A percentile compares a stretch with the other conserved stretches of the same genome.
These are phyloP conservation scores for Lantana camara DNA, from an alignment of 257 asterid species.

Conservation along the genomic window DNA sequence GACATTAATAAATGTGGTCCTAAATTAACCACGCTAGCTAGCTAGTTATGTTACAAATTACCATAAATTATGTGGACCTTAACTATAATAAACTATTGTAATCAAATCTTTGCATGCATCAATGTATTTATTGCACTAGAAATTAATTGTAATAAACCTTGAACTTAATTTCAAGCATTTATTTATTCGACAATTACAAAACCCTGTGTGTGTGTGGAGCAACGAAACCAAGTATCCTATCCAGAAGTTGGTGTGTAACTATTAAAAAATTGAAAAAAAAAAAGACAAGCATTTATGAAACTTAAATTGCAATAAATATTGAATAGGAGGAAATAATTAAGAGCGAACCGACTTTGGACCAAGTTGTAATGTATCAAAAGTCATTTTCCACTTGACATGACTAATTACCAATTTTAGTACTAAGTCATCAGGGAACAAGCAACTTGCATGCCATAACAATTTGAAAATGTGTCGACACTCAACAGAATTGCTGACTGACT, in stretches of 20 bases:
- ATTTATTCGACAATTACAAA: conserved; percentile 17
- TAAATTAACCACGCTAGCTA: too few relatives aligned
- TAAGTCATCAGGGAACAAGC: too few relatives aligned
- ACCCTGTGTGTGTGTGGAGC: conserved; percentile 19
- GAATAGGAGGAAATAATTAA: conserved; percentile 24
- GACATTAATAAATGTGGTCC: too few relatives aligned
- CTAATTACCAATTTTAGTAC: too few relatives aligned
- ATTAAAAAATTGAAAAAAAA: background rate
- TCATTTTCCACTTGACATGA: too few relatives aligned
- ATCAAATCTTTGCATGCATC: conserved; percentile 1
- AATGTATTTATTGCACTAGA: conserved; percentile 17
- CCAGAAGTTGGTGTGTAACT: conserved; percentile 4
- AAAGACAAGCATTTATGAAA: background rate
- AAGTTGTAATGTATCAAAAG: conserved; percentile 20
- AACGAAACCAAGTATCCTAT: background rate
- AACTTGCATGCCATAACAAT: too few relatives aligned
- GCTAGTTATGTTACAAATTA: too few relatives aligned
- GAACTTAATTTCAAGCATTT: conserved; percentile 27
- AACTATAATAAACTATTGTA: too few relatives aligned
- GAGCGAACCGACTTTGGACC: conserved; percentile 8
- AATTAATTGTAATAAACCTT: conserved; percentile 1
- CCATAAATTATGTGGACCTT: too few relatives aligned
- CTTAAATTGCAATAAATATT: conserved; percentile 31
- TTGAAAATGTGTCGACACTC: too few relatives aligned
- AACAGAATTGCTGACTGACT: too few relatives aligned